Base-by-base conservation (phyloP, 306 rosid species). In the Acacia confusa region DNA sequence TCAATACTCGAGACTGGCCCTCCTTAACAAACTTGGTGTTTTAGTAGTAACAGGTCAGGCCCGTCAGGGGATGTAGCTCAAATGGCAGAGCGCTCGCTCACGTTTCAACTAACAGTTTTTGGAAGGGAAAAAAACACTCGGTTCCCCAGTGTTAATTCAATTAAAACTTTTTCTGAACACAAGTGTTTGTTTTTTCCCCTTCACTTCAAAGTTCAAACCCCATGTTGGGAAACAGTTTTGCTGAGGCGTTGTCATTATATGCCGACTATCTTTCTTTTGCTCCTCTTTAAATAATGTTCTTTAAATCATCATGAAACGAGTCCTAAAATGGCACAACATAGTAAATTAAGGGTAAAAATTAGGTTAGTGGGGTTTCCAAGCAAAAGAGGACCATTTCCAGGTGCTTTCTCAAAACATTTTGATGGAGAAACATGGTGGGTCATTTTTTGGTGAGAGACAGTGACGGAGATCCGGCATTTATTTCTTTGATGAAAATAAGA, bases 51-150 rank as follows among this genome's bases (percentile, higher is more conserved):
- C 47, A 0, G n/a, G n/a, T n/a, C n/a, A n/a, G n/a, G n/a, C n/a
- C n/a, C n/a, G n/a, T n/a, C n/a, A n/a, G 87, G 89, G 92, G 95
- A 91, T 87, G 89, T 89, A 89, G 92, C 91, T 89, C 90, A 91
- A 89, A 86, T 91, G 95, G 95, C 87, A 89, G 90, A 87, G 95
- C 88, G 90, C 90, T 89, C 86, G 91, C 92, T 47, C 17, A 47
- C 17, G 17, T 16, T 47, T 47, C 52, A 47, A 16, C 19, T 47
- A 13, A 9, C 13, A 8, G 47, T 43, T 43, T 9, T 43, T 43
- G 13, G 0, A 4, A 5, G 1, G 12, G 2, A 6, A 43, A 43
- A 43, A 43, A 43, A 43, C 2, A 43, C 50, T 45, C 16, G 15
- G 3, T 12, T 45, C 0, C 50, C 50, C 15, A 45, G 50, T 45